Conservation (phyloP, 1,139 yeast species). For the Pichia sp. region DNA sequence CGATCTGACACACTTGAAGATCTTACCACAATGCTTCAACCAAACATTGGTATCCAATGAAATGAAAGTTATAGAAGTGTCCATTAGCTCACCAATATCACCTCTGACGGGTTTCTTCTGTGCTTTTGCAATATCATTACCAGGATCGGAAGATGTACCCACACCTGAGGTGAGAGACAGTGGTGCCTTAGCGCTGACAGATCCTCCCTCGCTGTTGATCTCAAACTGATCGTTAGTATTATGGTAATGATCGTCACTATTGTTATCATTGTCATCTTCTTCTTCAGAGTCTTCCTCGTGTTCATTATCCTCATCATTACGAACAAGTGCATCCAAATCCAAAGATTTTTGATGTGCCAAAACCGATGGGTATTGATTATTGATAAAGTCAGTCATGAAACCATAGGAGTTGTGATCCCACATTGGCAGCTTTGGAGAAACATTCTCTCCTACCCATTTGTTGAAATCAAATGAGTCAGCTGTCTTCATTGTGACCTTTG, state of each 20-base stretch:
- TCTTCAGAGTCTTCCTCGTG: conserved; percentile 14
- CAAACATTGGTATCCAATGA: conserved; percentile 75
- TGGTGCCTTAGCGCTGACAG: conserved; percentile 11
- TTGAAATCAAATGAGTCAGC: conserved; percentile 13
- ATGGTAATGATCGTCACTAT: conserved; percentile 7
- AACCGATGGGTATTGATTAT: conserved; percentile 19
- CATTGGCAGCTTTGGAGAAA: conserved; percentile 19
- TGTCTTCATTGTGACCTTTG: too few species aligned
- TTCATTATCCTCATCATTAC: conserved; percentile 7
- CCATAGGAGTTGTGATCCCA: conserved; percentile 53
- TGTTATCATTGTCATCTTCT: not conserved
- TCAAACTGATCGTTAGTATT: conserved; percentile 9
- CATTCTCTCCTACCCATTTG: conserved; percentile 20
- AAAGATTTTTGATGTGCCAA: conserved; percentile 5
- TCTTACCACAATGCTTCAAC: conserved; percentile 73
- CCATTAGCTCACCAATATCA: conserved; percentile 37
- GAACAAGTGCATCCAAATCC: not conserved
- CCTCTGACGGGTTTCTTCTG: conserved; percentile 16
- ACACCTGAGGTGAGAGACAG: not conserved
- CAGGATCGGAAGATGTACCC: conserved; percentile 8
- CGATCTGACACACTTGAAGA: conserved; percentile 61
- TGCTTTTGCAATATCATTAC: conserved; percentile 2
- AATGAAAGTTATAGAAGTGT: conserved; percentile 48
- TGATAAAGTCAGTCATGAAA: conserved; percentile 43
- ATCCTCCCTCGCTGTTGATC: conserved; percentile 9